Evolutionary conservation across 345 rosid genomes (phyloP), one percentile per base, ranked within the genome.

Genomic region (Hibiscus mutabilis): DNA sequence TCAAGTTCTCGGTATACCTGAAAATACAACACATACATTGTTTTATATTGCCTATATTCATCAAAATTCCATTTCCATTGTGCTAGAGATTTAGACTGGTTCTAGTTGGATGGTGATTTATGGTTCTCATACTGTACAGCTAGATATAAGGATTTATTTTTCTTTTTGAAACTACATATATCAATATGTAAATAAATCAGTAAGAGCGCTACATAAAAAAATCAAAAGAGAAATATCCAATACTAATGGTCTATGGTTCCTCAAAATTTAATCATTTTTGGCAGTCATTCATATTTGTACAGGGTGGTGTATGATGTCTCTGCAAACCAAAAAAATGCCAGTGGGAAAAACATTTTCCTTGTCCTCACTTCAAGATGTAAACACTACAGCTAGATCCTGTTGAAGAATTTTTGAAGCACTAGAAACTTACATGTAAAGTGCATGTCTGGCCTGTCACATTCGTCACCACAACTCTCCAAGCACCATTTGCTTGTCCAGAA

Each of bases 401-500:
- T 24, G 15, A 27, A 47, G 12, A 25, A n/a, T 46, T 59, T 29
- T 44, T 16, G 29, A 60, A 59, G 40, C 9, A 71, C 42, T 49
- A 14, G 1, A 60, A 62, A 86, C 92, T 89, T 90, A 95, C 99
- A 83, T 96, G 91, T 35, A 87, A 82, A 60, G 85, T 83, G 84
- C 94, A 92, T 53, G 99, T 96, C 77, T 94, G 98, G 63, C 99
- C 98, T 61, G 97, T 89, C 77, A 92, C 88, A 72, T 96, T 96
- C 51, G 96, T 84, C 64, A 89, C 92, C 5, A 87, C 85, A 60
- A 96, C 81, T 85, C 99, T 91, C 98, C 99, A 96, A 72, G 98
- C 96, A 55, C 99, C 98, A 78, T 87, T 91, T 66, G 95, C 94
- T 74, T 79, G 82, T 69, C 98, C 98, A 61, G 86, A 80, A 74